Evolutionary conservation across 73 alveolate genomes (phyloP), one percentile per base, ranked within the genome.

Genomic region (Symbiodinium natans): DNA sequence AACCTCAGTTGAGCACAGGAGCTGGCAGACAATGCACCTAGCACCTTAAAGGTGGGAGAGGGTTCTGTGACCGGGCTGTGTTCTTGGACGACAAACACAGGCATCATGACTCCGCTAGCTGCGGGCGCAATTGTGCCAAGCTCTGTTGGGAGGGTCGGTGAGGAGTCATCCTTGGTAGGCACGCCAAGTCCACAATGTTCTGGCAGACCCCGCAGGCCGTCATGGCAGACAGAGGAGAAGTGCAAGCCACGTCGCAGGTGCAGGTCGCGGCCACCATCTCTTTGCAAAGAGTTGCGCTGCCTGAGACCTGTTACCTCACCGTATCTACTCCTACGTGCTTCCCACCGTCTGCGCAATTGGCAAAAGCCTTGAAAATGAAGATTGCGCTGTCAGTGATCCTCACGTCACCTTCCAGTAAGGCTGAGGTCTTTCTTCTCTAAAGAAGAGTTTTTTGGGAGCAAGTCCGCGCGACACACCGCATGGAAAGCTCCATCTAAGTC

Each of bases 1-100:
- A 40, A 73, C 95, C 95, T 88, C 84, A 34, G 36, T 74, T n/a
- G 40, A 74, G n/a, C n/a, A n/a, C 41, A 34, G 40, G 36, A 1
- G 41, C 84, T 34, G 41, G 6, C 15, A 74, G 29, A 36, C 29
- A 21, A 74, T 25, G 85, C 40, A 31, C 41, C 40, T 74, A 13
- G 85, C 85, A 74, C 41, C 13, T 56, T 56, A n/a, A n/a, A n/a
- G n/a, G n/a, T n/a, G n/a, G n/a, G n/a, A n/a, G n/a, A n/a, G n/a
- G n/a, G n/a, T n/a, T n/a, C n/a, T n/a, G n/a, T n/a, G n/a, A n/a
- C n/a, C n/a, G n/a, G n/a, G n/a, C n/a, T n/a, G n/a, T n/a, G n/a
- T n/a, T n/a, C n/a, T n/a, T n/a, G n/a, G n/a, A n/a, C n/a, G n/a
- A n/a, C n/a, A n/a, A n/a, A n/a, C n/a, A 11, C 56, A 43, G 56